These are phyloP conservation scores for Ganoderma sinense DNA, from an alignment of 1,284 basidiomycete genomes.

Conservation along the genomic window DNA sequence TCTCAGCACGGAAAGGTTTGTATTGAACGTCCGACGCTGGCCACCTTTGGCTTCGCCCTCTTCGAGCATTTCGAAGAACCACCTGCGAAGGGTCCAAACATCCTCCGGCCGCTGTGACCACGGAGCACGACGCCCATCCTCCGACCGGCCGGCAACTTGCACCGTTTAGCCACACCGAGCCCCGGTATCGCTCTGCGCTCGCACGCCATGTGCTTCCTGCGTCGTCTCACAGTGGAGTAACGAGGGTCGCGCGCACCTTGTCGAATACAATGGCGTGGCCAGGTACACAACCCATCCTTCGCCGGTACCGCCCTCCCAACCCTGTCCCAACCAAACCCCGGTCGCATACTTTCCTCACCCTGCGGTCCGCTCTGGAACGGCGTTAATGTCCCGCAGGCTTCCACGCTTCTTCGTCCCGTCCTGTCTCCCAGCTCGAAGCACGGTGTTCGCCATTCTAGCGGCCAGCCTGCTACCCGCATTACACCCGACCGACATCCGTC, in stretches of 20 bases:
- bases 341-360: background rate
- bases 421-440: background rate
- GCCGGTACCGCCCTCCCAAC: background rate
- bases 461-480: background rate
- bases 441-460: background rate
- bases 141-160: background rate
- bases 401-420: conserved; percentile 1
- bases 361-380: background rate
- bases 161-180: conserved; percentile 2
- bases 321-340: background rate
- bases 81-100: background rate
- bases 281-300: background rate
- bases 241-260: background rate
- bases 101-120: background rate
- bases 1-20: background rate
- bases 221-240: background rate
- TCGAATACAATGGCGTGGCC: background rate
- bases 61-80: background rate
- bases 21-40: background rate
- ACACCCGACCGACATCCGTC: background rate
- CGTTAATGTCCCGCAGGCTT: background rate
- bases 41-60: background rate
- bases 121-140: background rate
- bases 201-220: background rate
- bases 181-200: background rate